Percentiles rank a stretch among this genome's conserved stretches.
Evolutionary conservation across 2,329 filamentous ascomycete genomes (phyloP).

Genomic region (Knufia fluminis): DNA sequence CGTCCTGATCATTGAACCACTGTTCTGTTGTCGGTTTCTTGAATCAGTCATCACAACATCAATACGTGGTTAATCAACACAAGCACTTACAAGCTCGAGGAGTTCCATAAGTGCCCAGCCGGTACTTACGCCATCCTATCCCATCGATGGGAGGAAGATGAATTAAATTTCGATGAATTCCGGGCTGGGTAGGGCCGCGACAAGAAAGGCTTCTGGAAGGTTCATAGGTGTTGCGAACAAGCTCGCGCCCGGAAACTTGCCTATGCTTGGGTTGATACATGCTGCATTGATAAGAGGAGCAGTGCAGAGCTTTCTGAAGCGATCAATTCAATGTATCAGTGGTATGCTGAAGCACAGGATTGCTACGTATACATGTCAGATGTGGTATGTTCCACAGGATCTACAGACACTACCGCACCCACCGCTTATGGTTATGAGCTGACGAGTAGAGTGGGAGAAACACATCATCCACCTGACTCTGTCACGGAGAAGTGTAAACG

Average conservation of each 20-base stretch:
- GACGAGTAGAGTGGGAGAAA: no score
- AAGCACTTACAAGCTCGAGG: neutral
- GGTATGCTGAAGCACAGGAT: constrained; percentile 14
- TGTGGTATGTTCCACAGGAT: neutral
- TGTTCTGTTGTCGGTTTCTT: no score
- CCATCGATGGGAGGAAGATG: constrained; percentile 19
- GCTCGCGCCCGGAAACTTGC: neutral
- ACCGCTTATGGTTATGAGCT: neutral
- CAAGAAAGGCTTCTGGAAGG: constrained; percentile 10
- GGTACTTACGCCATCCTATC: constrained; percentile 19
- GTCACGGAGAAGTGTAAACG: no score
- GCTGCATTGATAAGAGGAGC: constrained; percentile 19
- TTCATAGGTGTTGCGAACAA: constrained; percentile 2
- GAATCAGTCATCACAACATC: no score
- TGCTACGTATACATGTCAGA: constrained; percentile 18
- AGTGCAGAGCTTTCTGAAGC: constrained; percentile 16
- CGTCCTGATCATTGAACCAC: no score
- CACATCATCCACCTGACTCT: no score
- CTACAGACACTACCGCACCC: neutral
- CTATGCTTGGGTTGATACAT: constrained; percentile 22
- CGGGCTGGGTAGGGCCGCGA: neutral
- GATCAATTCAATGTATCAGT: constrained; percentile 20
- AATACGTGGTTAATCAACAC: neutral
- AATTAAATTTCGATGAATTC: constrained; percentile 13
- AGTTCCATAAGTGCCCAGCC: neutral